Evolutionary conservation across 2,329 filamentous ascomycete species (phyloP).

Genomic region (Calonectria fujianensis): DNA sequence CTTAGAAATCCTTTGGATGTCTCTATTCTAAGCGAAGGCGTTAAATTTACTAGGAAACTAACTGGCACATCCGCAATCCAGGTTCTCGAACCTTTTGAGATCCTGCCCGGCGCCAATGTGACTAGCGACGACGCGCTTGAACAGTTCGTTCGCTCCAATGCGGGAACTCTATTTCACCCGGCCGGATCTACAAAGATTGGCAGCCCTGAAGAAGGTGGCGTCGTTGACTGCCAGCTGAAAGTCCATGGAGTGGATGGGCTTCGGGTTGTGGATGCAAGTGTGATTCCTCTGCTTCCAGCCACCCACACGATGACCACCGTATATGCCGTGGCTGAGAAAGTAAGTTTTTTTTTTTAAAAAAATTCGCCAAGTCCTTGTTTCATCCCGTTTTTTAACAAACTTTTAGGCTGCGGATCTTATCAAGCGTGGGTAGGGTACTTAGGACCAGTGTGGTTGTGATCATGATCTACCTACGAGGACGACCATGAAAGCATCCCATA

Average conservation of each 20-base stretch:
- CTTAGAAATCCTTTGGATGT: background rate
- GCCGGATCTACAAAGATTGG: slow-evolving; percentile 7
- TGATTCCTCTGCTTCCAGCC: slow-evolving; percentile 17
- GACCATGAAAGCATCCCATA: background rate
- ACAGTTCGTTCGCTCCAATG: slow-evolving; percentile 3
- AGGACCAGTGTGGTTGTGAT: background rate
- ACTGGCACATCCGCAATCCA: slow-evolving; percentile 2
- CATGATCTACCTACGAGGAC: background rate
- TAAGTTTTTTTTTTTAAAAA: background rate
- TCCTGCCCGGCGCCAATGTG: slow-evolving; percentile 3
- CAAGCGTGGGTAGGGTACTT: background rate
- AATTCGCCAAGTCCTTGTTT: background rate
- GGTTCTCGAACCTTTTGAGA: background rate
- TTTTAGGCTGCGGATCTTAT: slow-evolving; percentile 10
- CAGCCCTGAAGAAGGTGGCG: background rate
- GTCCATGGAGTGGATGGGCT: slow-evolving; percentile 18
- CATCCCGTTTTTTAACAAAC: background rate
- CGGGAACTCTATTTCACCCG: background rate
- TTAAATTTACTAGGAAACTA: slow-evolving; percentile 1
- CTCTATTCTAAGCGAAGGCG: background rate
- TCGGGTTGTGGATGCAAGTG: slow-evolving; percentile 14
- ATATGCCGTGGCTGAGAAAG: slow-evolving; percentile 14
- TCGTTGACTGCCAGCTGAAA: slow-evolving; percentile 9
- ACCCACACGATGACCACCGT: slow-evolving; percentile 15
- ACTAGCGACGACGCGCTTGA: slow-evolving; percentile 7